Conservation (phyloP, 371 early-diverging fungal species). For the Mycotypha africana region DNA sequence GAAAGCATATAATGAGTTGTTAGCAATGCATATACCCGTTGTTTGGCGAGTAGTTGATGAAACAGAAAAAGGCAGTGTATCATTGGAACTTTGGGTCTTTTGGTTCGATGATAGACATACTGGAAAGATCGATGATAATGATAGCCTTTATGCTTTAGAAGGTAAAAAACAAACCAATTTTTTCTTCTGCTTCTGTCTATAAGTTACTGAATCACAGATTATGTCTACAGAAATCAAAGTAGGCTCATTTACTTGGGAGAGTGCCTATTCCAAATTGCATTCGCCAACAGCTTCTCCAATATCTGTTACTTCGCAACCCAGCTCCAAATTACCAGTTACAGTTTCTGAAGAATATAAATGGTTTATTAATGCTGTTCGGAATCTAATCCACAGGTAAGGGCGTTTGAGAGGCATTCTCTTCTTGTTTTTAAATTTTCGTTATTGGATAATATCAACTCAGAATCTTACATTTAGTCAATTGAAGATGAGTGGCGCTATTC, state of each 20-base stretch:
- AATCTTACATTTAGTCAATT: constrained; percentile 31
- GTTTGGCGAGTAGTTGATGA: constrained; percentile 23
- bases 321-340: constrained; percentile 17
- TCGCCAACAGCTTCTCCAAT: constrained; percentile 33
- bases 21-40: constrained; percentile 24
- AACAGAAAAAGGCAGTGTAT: constrained; percentile 4
- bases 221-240: constrained; percentile 25
- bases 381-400: constrained; percentile 32
- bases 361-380: constrained; percentile 32
- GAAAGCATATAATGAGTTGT: constrained; percentile 24
- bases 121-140: constrained; percentile 31
- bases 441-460: too few species aligned
- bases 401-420: neutral
- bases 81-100: constrained; percentile 45
- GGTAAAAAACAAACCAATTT: constrained; percentile 24
- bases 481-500: constrained; percentile 27
- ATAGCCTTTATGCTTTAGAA: constrained; percentile 23
- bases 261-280: constrained; percentile 20
- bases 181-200: neutral
- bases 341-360: constrained; percentile 34
- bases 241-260: constrained; percentile 44
- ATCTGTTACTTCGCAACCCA: constrained; percentile 16
- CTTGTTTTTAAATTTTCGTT: neutral
- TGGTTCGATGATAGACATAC: constrained; percentile 48
- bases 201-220: neutral